Conservation (phyloP, 805 yeast species). For the Tetrapisispora pingtungensis region DNA sequence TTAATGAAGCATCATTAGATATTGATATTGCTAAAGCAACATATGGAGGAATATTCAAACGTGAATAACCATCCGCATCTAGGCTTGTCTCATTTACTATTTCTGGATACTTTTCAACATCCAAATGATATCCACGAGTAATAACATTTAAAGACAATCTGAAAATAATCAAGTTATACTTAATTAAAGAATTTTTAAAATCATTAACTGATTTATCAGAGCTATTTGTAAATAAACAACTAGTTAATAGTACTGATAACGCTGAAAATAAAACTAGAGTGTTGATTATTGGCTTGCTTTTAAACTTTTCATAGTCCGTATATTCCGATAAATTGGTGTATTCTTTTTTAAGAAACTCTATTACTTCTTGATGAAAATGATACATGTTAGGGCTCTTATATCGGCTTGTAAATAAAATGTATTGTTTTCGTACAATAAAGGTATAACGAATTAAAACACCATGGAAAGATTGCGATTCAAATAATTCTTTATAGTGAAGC, state of each 20-base stretch:
- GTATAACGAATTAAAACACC: constrained; percentile 11
- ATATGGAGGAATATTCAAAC: constrained; percentile 14
- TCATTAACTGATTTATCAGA: neutral
- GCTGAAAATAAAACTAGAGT: neutral
- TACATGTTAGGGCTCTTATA: constrained; percentile 9
- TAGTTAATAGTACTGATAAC: neutral
- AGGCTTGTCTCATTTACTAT: neutral
- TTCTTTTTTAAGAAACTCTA: constrained; percentile 9
- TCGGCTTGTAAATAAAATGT: constrained; percentile 5
- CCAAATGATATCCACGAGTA: constrained; percentile 9
- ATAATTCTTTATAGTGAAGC: neutral
- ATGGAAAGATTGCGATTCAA: constrained; percentile 1
- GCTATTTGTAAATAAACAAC: neutral
- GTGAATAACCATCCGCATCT: neutral
- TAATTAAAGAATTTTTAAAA: neutral
- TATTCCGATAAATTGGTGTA: constrained; percentile 9
- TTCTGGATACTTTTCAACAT: constrained; percentile 13
- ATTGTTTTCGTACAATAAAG: constrained; percentile 14
- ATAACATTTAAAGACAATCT: constrained; percentile 8
- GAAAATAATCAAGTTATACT: neutral
- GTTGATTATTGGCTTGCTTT: constrained; percentile 2
- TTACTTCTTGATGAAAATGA: neutral
- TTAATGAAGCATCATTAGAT: constrained; percentile 2
- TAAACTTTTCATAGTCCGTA: constrained; percentile 5
- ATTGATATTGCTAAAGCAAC: constrained; percentile 7